Evolutionary conservation across 2,329 filamentous ascomycete species (phyloP).

Genomic region (Neonectria neomacrospora): DNA sequence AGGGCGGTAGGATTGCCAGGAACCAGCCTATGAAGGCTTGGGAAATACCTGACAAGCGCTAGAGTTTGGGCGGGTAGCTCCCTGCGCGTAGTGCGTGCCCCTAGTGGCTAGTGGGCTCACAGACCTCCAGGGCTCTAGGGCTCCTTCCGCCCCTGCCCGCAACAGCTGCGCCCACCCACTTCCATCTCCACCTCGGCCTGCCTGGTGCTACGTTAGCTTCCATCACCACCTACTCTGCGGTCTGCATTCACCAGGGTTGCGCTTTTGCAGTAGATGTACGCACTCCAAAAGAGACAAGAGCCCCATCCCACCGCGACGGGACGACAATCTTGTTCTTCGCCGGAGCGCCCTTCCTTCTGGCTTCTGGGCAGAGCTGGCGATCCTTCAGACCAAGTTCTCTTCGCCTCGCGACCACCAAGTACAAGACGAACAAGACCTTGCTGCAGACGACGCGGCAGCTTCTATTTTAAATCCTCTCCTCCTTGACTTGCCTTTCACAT

Average conservation of each 20-base stretch:
- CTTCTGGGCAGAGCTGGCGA: slow-evolving; percentile 8
- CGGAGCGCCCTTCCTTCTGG: background rate
- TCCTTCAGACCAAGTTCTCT: slow-evolving; percentile 9
- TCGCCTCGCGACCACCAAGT: background rate
- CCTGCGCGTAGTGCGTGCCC: slow-evolving; percentile 22
- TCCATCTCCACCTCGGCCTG: background rate
- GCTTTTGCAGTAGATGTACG: background rate
- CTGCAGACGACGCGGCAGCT: background rate
- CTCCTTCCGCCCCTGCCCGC: background rate
- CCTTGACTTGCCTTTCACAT: background rate
- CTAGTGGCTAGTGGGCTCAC: slow-evolving; percentile 38
- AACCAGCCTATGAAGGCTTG: background rate
- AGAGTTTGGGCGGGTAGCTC: background rate
- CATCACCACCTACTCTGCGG: background rate
- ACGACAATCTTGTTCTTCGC: slow-evolving; percentile 13
- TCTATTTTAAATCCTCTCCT: background rate
- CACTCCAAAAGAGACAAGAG: slow-evolving; percentile 14
- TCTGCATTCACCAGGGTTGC: background rate
- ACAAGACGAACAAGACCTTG: background rate
- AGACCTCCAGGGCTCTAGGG: slow-evolving; percentile 18
- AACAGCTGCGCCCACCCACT: background rate
- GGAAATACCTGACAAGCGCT: background rate
- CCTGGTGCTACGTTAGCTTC: background rate
- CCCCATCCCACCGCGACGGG: slow-evolving; percentile 14
- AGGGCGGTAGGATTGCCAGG: background rate